Evolutionary conservation across 2,329 filamentous ascomycete genomes (phyloP), one percentile per base, ranked within the genome.

Genomic region (Neocucurbitaria cava): DNA sequence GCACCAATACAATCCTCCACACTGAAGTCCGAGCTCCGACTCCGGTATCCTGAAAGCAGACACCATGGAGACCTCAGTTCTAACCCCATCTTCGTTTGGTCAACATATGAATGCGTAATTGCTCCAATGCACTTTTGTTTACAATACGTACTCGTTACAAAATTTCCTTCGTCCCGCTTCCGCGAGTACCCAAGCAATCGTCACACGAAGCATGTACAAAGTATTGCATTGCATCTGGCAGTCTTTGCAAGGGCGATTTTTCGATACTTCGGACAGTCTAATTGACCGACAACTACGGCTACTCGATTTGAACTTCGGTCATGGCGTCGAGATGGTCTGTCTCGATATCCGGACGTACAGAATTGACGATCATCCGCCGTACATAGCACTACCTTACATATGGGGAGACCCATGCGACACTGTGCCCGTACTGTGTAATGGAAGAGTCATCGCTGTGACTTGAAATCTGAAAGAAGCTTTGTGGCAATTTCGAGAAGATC

Each of bases 381-480:
- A 38, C 9, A 38, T 38, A 8, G 35, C 35, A 4, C 35, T 38
- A 8, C 18, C 35, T 4, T 38, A 38, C 35, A 38, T n/a, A 17
- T 38, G 35, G 35, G 35, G 35, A 9, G 9, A 38, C 3, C 8
- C 35, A 18, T 2, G 9, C 3, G 13, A 41, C 13, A 49, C 46
- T 31, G 9, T 15, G 4, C 10, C 23, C 13, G 46, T 41, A 11
- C 46, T 49, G 5, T 49, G 46, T 18, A 17, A 49, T 15, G 46
- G 46, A 3, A 41, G 20, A n/a, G 9, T 15, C 4, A 31, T 49
- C 3, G 1, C 18, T 21, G 21, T 49, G 8, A 49, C 46, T n/a
- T 5, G 17, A 21, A 49, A 41, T 30, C 15, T 49, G n/a, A 33
- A 13, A 23, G 36, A 49, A 41, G 46, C 46, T 41, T 24, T 49